A percentile compares a stretch with the other conserved stretches of the same genome.
Conservation (phyloP, 345 rosid genomes). For the Reutealis trisperma region DNA sequence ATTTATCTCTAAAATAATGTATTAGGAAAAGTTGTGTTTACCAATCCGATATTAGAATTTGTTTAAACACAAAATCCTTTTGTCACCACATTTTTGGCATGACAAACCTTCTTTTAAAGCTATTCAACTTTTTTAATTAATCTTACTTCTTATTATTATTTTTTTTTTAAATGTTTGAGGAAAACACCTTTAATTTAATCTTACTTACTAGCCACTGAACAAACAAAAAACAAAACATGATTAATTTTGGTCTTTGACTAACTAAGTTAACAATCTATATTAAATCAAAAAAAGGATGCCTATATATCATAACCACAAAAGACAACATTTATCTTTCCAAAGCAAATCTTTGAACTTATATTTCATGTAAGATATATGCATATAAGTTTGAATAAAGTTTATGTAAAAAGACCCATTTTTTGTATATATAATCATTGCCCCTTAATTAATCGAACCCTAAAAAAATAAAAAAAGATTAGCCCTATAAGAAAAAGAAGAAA, state of each 20-base stretch:
- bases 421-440: neutral
- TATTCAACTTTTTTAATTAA: neutral
- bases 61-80: too few species aligned
- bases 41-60: neutral
- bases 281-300: neutral
- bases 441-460: neutral
- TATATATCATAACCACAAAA: neutral
- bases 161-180: too few species aligned
- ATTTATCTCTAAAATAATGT: too few species aligned
- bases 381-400: neutral
- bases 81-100: neutral
- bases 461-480: neutral
- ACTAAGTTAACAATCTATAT: neutral
- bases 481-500: neutral
- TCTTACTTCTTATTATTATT: neutral
- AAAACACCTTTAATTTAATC: too few species aligned
- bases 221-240: neutral
- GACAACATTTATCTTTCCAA: conserved; percentile 2
- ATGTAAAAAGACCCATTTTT: neutral
- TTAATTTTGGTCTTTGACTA: neutral
- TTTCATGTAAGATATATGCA: neutral
- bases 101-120: neutral
- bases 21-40: too few species aligned
- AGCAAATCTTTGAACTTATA: neutral
- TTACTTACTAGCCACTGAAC: neutral